Evolutionary conservation across 805 yeast genomes (phyloP).

Genomic region (Candida qinlingensis): DNA sequence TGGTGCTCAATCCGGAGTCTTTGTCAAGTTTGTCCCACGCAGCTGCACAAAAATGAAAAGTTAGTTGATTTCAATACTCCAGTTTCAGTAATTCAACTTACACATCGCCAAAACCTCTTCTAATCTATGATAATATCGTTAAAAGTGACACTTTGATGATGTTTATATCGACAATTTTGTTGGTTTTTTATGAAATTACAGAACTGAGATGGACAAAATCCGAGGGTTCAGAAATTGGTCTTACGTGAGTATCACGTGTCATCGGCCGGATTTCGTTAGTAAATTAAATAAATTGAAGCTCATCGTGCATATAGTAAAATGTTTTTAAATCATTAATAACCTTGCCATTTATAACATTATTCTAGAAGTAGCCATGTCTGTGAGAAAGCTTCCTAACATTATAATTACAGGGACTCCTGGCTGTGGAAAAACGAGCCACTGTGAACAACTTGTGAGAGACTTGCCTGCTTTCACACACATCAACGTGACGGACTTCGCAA

Average conservation of each 20-base stretch:
- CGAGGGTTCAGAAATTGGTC: background rate
- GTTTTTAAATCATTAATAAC: background rate
- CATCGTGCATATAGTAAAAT: background rate
- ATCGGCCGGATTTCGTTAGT: too few relatives aligned
- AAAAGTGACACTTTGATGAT: background rate
- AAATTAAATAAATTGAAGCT: background rate
- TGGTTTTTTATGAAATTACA: too few relatives aligned
- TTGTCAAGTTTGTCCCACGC: conserved; percentile 15
- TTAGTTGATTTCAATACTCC: background rate
- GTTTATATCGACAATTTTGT: background rate
- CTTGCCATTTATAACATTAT: background rate
- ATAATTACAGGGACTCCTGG: conserved; percentile 96
- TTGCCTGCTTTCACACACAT: conserved; percentile 44
- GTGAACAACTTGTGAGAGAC: conserved; percentile 50
- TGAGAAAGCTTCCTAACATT: conserved; percentile 53
- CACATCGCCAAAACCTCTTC: background rate
- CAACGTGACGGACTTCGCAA: conserved; percentile 78
- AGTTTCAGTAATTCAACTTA: background rate
- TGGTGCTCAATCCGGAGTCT: conserved; percentile 1
- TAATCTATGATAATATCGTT: background rate
- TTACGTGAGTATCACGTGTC: background rate
- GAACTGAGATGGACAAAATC: too few relatives aligned
- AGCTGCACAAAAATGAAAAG: background rate
- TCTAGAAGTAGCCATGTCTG: conserved; percentile 10
- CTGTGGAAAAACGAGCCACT: conserved; percentile 78